Evolutionary conservation across 495 filamentous ascomycete genomes (phyloP).

Genomic region (Symbiotaphrina buchneri): DNA sequence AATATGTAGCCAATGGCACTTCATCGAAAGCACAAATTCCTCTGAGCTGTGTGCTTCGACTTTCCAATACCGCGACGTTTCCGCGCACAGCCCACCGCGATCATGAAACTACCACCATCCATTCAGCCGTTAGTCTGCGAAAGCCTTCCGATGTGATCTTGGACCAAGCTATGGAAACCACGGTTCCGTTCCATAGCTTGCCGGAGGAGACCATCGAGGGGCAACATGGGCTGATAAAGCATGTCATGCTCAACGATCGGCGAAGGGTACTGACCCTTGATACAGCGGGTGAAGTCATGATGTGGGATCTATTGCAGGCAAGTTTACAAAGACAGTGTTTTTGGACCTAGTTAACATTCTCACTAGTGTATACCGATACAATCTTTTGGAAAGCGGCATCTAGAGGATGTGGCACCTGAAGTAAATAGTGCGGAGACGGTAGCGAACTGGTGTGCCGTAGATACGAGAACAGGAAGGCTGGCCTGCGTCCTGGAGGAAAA

Average conservation of each 20-base stretch:
- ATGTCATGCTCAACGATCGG: slow-evolving; percentile 77
- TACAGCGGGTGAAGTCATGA: slow-evolving; percentile 83
- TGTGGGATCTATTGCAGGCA: slow-evolving; percentile 87
- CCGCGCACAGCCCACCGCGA: slow-evolving; percentile 25
- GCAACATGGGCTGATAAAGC: slow-evolving; percentile 86
- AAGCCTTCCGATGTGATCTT: slow-evolving; percentile 36
- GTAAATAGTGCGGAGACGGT: slow-evolving; percentile 77
- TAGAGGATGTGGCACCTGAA: slow-evolving; percentile 77
- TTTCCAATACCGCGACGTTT: slow-evolving; percentile 68
- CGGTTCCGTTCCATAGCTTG: slow-evolving; percentile 46
- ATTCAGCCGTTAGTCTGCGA: slow-evolving; percentile 23
- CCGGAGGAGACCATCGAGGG: slow-evolving; percentile 81
- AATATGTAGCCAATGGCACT: slow-evolving; percentile 11
- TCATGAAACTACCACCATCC: slow-evolving; percentile 22
- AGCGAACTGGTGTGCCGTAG: slow-evolving; percentile 85
- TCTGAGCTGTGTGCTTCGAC: slow-evolving; percentile 44
- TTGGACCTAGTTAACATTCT: not conserved
- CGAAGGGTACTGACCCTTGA: slow-evolving; percentile 76
- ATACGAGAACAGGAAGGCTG: slow-evolving; percentile 75
- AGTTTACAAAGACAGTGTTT: slow-evolving; percentile 1
- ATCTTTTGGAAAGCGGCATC: slow-evolving; percentile 75
- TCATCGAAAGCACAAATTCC: slow-evolving; percentile 48
- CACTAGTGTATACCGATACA: slow-evolving; percentile 58
- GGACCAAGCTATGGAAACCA: slow-evolving; percentile 30
- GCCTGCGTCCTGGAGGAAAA: slow-evolving; percentile 84